These are phyloP conservation scores for Ormosia semicastrata DNA, from an alignment of 306 rosid genomes.

Conservation along the genomic window DNA sequence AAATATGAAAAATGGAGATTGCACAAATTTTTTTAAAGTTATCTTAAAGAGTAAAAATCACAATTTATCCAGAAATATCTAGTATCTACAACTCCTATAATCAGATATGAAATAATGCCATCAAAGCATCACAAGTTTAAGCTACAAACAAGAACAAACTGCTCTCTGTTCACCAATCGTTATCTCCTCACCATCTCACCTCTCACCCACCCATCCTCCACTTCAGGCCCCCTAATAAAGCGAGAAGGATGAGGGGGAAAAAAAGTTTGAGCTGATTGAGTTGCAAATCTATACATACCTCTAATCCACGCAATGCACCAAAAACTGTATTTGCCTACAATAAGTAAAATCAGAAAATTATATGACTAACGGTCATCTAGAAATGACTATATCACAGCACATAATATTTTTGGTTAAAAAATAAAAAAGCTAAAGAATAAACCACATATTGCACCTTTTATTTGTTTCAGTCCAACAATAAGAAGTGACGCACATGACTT, in stretches of 20 bases:
- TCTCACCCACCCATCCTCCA: neutral
- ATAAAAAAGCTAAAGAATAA: neutral
- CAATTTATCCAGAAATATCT: neutral
- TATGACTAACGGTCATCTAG: neutral
- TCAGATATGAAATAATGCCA: neutral
- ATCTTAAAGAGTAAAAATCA: neutral
- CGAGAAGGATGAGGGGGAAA: neutral
- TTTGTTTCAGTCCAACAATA: slow-evolving; percentile 4
- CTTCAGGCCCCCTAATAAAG: neutral
- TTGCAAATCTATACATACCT: slow-evolving; percentile 34
- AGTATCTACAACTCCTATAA: neutral
- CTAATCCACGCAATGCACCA: slow-evolving; percentile 54
- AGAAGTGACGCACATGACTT: neutral
- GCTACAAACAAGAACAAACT: slow-evolving; percentile 7
- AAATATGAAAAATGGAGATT: neutral
- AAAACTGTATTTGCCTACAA: slow-evolving; percentile 47
- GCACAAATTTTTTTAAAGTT: neutral
- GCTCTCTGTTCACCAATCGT: neutral
- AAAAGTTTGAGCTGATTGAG: neutral
- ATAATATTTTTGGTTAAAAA: neutral
- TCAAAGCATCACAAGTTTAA: slow-evolving; percentile 11
- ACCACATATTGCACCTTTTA: neutral
- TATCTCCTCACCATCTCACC: neutral
- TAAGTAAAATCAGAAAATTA: slow-evolving; percentile 13
- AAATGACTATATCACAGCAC: neutral